Conservation (phyloP, 768 basidiomycete genomes). For the Neoboletus magnificus region DNA sequence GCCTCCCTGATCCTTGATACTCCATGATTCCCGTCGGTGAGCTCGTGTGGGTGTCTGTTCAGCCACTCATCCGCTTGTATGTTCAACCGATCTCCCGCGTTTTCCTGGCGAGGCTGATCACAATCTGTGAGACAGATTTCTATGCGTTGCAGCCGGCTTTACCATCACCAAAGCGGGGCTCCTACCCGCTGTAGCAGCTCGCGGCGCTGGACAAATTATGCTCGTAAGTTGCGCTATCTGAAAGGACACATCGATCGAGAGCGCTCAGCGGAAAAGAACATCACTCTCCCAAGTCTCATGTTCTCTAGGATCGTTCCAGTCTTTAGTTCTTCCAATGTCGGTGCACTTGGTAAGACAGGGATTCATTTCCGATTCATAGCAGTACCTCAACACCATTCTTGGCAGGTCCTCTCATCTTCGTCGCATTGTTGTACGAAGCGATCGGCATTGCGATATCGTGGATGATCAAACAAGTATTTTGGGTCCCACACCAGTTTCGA, state of each 20-base stretch:
- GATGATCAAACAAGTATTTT: slow-evolving; percentile 59
- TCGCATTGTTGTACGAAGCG: slow-evolving; percentile 57
- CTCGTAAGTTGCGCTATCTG: too few species aligned
- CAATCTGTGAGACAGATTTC: slow-evolving; percentile 37
- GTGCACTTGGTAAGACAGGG: slow-evolving; percentile 44
- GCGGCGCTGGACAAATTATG: slow-evolving; percentile 57
- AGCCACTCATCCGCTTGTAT: slow-evolving; percentile 59
- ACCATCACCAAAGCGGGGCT: slow-evolving; percentile 57
- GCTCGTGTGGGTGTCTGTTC: slow-evolving; percentile 60
- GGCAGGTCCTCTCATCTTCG: slow-evolving; percentile 58
- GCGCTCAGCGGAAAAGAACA: slow-evolving; percentile 36
- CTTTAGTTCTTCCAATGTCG: slow-evolving; percentile 55
- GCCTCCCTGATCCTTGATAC: not conserved
- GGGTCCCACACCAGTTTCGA: slow-evolving; percentile 76
- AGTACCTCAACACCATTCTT: not conserved
- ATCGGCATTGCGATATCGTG: slow-evolving; percentile 54
- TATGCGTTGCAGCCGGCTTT: slow-evolving; percentile 56
- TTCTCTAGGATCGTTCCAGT: slow-evolving; percentile 73
- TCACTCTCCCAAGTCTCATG: slow-evolving; percentile 60
- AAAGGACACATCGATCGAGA: not conserved
- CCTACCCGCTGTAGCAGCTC: slow-evolving; percentile 54
- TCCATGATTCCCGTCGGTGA: slow-evolving; percentile 37
- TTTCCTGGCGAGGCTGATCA: not conserved
- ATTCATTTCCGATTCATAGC: not conserved
- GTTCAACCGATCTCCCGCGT: slow-evolving; percentile 19